Conservation (phyloP, 2,329 filamentous ascomycete species). For the Microcyclospora pomicola region DNA sequence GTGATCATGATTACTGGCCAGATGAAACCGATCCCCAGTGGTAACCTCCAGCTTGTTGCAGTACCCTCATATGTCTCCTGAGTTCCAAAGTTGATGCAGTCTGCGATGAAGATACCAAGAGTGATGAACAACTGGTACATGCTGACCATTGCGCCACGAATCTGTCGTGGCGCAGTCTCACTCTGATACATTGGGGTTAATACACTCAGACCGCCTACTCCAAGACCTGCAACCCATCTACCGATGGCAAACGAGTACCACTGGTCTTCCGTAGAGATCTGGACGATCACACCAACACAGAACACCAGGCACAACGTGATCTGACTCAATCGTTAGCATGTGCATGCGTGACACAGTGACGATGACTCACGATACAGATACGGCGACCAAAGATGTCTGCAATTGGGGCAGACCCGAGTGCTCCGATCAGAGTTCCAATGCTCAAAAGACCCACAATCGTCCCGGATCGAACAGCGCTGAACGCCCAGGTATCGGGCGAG, state of each 20-base stretch:
- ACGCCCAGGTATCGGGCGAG: slow-evolving; percentile 27
- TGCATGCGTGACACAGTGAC: too few species aligned
- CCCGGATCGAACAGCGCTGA: slow-evolving; percentile 47
- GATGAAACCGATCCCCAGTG: slow-evolving; percentile 45
- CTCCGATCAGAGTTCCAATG: slow-evolving; percentile 47
- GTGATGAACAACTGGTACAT: slow-evolving; percentile 59
- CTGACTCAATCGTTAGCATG: too few species aligned
- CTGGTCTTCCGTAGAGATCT: slow-evolving; percentile 42
- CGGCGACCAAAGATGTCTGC: slow-evolving; percentile 49
- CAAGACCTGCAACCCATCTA: slow-evolving; percentile 51
- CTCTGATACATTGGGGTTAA: slow-evolving; percentile 53
- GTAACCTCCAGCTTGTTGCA: slow-evolving; percentile 46
- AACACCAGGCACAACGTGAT: slow-evolving; percentile 40
- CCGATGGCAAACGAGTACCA: slow-evolving; percentile 56
- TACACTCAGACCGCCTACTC: slow-evolving; percentile 51
- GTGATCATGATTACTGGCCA: slow-evolving; percentile 41
- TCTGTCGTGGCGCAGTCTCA: slow-evolving; percentile 49
- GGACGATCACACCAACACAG: slow-evolving; percentile 50
- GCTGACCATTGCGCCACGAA: slow-evolving; percentile 49
- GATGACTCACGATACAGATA: slow-evolving; percentile 40
- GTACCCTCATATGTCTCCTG: slow-evolving; percentile 30
- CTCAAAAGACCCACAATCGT: slow-evolving; percentile 48
- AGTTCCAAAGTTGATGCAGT: slow-evolving; percentile 47
- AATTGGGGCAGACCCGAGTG: slow-evolving; percentile 44
- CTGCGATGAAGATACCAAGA: slow-evolving; percentile 45